Base-by-base conservation (phyloP, 2,329 filamentous ascomycete species). In the Paraconiothyrium sp. region DNA sequence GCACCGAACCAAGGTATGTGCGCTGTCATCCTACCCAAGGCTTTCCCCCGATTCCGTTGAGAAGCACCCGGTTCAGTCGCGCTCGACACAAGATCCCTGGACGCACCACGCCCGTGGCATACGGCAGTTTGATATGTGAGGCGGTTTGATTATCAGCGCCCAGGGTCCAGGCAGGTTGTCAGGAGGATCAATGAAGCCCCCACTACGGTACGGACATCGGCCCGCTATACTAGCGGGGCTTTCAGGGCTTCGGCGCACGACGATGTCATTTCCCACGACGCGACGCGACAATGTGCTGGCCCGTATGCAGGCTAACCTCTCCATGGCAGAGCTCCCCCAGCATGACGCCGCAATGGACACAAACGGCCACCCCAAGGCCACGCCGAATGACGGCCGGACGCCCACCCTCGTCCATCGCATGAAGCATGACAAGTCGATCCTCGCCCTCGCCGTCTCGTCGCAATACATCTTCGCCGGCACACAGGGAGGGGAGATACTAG, bases 401-500 rank as follows among this genome's bases (percentile, higher is more conserved):
- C 92, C 92, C n/a, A 85, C 88, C 58, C 85, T 93, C 49, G 82
- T 90, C 60, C 92, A 96, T 76, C 89, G 89, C 67, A 86, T 96
- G 64, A 86, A 89, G 73, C 91, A 94, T 75, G 86, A 89, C 72
- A 92, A 89, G 77, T 93, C 91, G 2, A 91, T 96, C 51, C 88
- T 99, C 54, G 89, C 93, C 9, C 86, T 99, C 59, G 92, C 90
- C 4, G 88, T 97, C 27, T 93, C 92, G 60, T 85, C 92, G 55
- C 85, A 91, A 51, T 90, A 89, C 74, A 91, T 99, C 57, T 99
- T 93, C 78, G 94, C 94, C 20, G 95, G 95, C 44, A 94, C 95
- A 1, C 93, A 97, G 76, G 92, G 93, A 65, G 95, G 95, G 63
- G 93, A 97, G 81, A 97, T 99, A 63, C 85, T 96, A 49, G 90